Base-by-base conservation (phyloP, 164 flowering plant species). In the Kingdonia uniflora region DNA sequence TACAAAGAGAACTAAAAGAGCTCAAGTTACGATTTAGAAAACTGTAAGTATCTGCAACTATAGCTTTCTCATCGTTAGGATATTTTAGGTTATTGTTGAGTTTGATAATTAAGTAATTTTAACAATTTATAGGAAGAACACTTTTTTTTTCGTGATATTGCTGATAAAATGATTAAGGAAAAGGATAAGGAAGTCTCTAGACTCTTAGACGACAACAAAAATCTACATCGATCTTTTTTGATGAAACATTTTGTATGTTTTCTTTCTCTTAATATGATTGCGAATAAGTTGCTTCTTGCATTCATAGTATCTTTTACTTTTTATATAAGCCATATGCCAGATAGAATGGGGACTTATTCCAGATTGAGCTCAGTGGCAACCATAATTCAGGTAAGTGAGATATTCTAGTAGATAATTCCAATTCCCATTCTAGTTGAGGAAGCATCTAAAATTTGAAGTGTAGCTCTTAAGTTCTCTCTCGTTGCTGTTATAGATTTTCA, bases 81-180 rank as follows among this genome's bases (percentile, higher is more conserved):
- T 3, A 29, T 29, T 4, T 29, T 29, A 8, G 8, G 4, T 29
- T 29, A 29, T 29, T 29, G 35, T 8, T 29, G 35, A 29, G 35
- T 29, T 29, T 29, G 35, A 8, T 29, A 3, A 29, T 8, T 29
- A 29, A 29, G 4, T 29, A 29, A 20, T 15, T 47, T 52, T 24
- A 25, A 11, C 58, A 23, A 55, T 55, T 70, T 71, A 65, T 66
- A 89, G 99, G 96, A 80, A 66, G 99, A 94, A 72, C 87, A 85
- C 71, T 71, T 65, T 62, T 82, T 95, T 20, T 80, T 94, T 63
- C 92, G 80, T 55, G 90, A 83, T 73, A 87, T 94, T 63, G 96
- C 97, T 68, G 95, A 89, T 73, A 80, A 79, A 69, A 81, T 84
- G 88, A 78, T 94, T 52, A 97, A 78, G 68, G 95, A 79, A 67